A percentile compares a stretch with the other conserved stretches of the same genome.
These are phyloP conservation scores for Epichloe scottii DNA, from an alignment of 2,329 filamentous ascomycete genomes.

Conservation along the genomic window DNA sequence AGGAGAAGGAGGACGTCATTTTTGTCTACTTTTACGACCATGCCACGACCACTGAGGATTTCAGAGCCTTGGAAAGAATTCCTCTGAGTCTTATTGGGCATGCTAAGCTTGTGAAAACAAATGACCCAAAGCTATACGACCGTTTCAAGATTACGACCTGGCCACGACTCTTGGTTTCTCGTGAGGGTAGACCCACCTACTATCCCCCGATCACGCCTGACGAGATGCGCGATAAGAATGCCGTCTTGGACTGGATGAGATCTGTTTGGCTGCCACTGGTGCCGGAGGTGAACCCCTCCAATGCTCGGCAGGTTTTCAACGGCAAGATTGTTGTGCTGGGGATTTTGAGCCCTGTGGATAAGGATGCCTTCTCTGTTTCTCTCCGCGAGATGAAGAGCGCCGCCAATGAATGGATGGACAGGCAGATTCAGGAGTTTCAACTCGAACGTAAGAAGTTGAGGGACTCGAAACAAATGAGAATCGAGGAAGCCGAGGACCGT, in stretches of 20 bases:
- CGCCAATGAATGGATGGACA: constrained; percentile 95
- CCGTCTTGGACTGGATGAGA: constrained; percentile 82
- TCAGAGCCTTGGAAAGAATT: constrained; percentile 73
- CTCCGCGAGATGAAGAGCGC: constrained; percentile 91
- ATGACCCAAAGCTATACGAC: constrained; percentile 60
- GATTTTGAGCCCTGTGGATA: constrained; percentile 67
- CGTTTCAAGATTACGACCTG: constrained; percentile 94
- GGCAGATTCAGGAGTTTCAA: constrained; percentile 83
- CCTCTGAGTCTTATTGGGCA: constrained; percentile 82
- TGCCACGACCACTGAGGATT: constrained; percentile 86
- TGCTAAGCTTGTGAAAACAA: constrained; percentile 85
- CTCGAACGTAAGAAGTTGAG: constrained; percentile 86
- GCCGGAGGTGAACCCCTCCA: constrained; percentile 80
- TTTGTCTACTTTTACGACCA: constrained; percentile 98
- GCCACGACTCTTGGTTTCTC: constrained; percentile 82
- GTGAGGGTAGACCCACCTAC: constrained; percentile 82
- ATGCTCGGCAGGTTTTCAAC: constrained; percentile 90
- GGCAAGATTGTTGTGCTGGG: constrained; percentile 90
- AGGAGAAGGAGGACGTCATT: constrained; percentile 88
- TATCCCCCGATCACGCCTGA: constrained; percentile 77
- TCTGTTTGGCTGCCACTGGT: constrained; percentile 93
- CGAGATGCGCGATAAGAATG: constrained; percentile 80
- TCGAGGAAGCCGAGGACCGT: constrained; percentile 91
- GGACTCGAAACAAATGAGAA: constrained; percentile 86
- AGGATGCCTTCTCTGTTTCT: constrained; percentile 64